phyloP scores from a whole-genome alignment of 495 filamentous ascomycete genomes.

The Annulohypoxylon stygium region DNA sequence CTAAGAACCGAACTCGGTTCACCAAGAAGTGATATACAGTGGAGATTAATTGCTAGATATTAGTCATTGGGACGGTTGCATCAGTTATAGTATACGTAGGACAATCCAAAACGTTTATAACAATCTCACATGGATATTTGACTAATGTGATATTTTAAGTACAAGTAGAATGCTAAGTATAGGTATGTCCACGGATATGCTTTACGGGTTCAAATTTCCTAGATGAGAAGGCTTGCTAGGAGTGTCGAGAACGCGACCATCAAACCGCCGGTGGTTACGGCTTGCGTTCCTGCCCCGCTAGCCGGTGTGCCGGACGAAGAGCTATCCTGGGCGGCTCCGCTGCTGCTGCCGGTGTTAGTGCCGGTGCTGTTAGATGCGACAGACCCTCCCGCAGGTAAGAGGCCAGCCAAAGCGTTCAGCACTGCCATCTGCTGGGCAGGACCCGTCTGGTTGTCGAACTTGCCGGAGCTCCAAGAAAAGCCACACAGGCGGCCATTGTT shows the following conservation, averaged over 20 bases:
- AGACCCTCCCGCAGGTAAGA: conserved; percentile 44
- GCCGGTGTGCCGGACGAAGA: not conserved
- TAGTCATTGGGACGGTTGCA: not conserved
- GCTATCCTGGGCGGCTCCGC: not conserved
- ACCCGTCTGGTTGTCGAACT: conserved; percentile 57
- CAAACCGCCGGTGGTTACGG: conserved; percentile 10
- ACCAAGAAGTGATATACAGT: not conserved
- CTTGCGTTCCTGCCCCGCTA: conserved; percentile 3
- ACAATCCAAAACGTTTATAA: too few species aligned
- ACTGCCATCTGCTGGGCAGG: conserved; percentile 70
- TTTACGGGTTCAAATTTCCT: not conserved
- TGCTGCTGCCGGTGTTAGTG: not conserved
- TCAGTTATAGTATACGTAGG: not conserved
- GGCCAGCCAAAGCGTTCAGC: conserved; percentile 67
- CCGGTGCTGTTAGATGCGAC: conserved; percentile 58
- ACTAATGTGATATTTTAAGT: not conserved
- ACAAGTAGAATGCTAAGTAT: not conserved
- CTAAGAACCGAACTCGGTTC: not conserved
- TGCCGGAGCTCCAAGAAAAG: conserved; percentile 65
- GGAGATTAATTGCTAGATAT: not conserved
- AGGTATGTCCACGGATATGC: not conserved
- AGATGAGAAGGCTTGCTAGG: conserved; percentile 25
- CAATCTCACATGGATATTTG: not conserved
- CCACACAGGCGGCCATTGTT: conserved; percentile 71
- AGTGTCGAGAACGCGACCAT: not conserved